Base-by-base conservation (phyloP, 2,329 filamentous ascomycete genomes). In the Macrophomina pseudophaseolina region DNA sequence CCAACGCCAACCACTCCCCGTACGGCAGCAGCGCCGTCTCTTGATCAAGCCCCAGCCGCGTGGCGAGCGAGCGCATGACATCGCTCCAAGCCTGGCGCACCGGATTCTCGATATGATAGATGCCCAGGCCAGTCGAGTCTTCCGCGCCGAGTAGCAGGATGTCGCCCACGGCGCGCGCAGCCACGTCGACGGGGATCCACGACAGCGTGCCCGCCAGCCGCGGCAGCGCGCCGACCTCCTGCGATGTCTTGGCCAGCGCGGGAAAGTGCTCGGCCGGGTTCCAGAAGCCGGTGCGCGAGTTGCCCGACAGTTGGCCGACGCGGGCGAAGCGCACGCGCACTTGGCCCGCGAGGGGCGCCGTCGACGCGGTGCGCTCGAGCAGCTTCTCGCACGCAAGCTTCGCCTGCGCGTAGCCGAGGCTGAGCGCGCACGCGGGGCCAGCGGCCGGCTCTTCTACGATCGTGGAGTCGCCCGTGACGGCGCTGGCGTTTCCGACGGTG, bases 61-160 rank as follows among this genome's bases (percentile, higher is more conserved):
- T 14, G 16, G 56, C 65, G 18, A 67, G 9, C 7, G 56, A 35
- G 12, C 11, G 5, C 28, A 52, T 5, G 12, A 62, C 12, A 16
- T 68, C 63, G 9, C 46, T 5, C 66, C 66, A 68, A 14, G 67
- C 44, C 35, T 68, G 67, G 16, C 67, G 28, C 4, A 67, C 33
- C n/a, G 67, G 67, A 51, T 67, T 68, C 32, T 68, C 67, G 7
- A 68, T 9, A 32, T 68, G 67, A 46, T 60, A 68, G n/a, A 66
- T 23, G 3, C 51, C n/a, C 9, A 60, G n/a, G 4, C 38, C 44
- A 16, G 14, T 16, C 6, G 12, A 18, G n/a, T 6, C 14, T 6
- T 12, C 14, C n/a, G 14, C 44, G 7, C 35, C 35, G 4, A 28
- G 8, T 4, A 68, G 53, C 16, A 56, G 16, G 16, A 68, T 46